These are phyloP conservation scores for Choanephora cucurbitarum DNA, from an alignment of 371 early-diverging fungal species.

Conservation along the genomic window DNA sequence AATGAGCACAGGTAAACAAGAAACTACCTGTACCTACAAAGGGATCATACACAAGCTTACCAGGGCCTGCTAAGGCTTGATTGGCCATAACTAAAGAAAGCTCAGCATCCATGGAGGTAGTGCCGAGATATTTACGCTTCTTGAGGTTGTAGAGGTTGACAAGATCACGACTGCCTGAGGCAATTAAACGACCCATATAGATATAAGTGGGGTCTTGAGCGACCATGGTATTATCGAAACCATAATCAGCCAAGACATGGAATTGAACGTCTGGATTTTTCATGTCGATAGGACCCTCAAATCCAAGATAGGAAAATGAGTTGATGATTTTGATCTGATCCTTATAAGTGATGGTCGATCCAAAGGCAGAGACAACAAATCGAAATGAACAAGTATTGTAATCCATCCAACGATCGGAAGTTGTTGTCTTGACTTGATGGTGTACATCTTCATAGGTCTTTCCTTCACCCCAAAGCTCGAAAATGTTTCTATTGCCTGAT, in stretches of 20 bases:
- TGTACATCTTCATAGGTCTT: conserved; percentile 65
- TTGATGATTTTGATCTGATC: conserved; percentile 83
- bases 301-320: conserved; percentile 33
- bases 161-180: conserved; percentile 71
- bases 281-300: conserved; percentile 65
- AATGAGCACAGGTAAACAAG: conserved; percentile 89
- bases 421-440: conserved; percentile 49
- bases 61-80: conserved; percentile 78
- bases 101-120: conserved; percentile 98
- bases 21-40: conserved; percentile 97
- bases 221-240: conserved; percentile 42
- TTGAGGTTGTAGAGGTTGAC: conserved; percentile 86
- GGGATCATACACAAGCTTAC: conserved; percentile 92
- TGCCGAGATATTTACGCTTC: conserved; percentile 92
- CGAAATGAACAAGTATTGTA: conserved; percentile 76
- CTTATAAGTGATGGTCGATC: conserved; percentile 63
- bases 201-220: conserved; percentile 45
- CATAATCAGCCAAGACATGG: conserved; percentile 78
- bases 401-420: conserved; percentile 59
- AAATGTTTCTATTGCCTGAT: conserved; percentile 62
- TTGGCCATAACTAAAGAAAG: conserved; percentile 96
- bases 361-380: conserved; percentile 81
- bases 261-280: conserved; percentile 83
- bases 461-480: conserved; percentile 80
- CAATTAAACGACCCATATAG: conserved; percentile 77